These are phyloP conservation scores for Byssoonygena ceratinophila DNA, from an alignment of 2,329 filamentous ascomycete species.

Conservation along the genomic window DNA sequence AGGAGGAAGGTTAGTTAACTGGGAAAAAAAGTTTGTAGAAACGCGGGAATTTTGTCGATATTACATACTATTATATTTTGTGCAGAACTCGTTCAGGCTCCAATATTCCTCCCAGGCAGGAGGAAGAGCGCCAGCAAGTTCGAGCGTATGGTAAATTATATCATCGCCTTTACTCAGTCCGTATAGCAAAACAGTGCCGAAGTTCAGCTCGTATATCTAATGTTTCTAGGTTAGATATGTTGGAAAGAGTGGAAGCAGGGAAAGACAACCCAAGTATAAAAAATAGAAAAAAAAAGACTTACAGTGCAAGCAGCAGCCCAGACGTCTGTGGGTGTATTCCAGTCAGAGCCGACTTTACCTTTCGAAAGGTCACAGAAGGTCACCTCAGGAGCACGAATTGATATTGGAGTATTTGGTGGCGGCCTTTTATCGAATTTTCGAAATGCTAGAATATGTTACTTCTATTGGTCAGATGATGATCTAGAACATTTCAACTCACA, in stretches of 20 bases:
- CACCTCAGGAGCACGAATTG: background rate
- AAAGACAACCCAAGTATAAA: too few species aligned
- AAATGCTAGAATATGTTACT: background rate
- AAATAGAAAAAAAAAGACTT: background rate
- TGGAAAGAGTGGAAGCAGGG: background rate
- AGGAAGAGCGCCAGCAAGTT: background rate
- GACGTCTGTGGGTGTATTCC: background rate
- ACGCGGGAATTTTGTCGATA: too few species aligned
- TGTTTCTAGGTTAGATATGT: background rate
- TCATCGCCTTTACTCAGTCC: background rate
- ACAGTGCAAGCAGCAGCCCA: constrained; percentile 3
- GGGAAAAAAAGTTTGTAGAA: background rate
- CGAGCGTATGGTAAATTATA: background rate
- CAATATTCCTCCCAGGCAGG: background rate
- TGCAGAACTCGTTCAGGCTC: background rate
- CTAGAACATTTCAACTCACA: background rate
- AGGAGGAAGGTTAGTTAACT: background rate
- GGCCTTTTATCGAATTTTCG: constrained; percentile 4
- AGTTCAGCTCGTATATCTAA: background rate
- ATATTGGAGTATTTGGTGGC: background rate
- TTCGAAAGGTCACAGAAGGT: constrained; percentile 4
- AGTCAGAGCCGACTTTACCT: background rate
- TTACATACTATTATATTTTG: background rate
- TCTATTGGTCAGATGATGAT: background rate
- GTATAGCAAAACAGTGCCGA: background rate